A percentile compares a stretch with the other conserved stretches of the same genome.
These are phyloP conservation scores for Salix exigua DNA, from an alignment of 345 rosid species.

Conservation along the genomic window DNA sequence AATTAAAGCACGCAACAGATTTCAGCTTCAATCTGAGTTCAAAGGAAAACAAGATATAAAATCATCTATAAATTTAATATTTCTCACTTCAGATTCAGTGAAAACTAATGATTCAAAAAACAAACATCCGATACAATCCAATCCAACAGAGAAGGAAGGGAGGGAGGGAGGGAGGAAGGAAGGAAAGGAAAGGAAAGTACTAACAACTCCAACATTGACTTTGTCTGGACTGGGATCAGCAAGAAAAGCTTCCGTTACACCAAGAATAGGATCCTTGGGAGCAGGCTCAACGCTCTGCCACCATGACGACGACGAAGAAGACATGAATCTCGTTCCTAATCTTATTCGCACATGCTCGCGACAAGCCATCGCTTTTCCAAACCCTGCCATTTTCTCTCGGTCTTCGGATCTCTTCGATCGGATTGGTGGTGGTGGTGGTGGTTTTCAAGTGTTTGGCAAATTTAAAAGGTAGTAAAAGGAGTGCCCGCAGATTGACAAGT, in stretches of 20 bases:
- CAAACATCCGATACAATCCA: not conserved
- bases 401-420: no score
- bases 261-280: conserved; percentile 89
- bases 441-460: no score
- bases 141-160: not conserved
- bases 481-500: no score
- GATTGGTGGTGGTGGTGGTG: no score
- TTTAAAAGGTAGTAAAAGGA: no score
- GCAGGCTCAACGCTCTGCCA: conserved; percentile 91
- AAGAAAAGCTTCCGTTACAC: conserved; percentile 93
- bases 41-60: no score
- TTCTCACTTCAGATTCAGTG: no score
- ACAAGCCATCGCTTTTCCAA: conserved; percentile 28
- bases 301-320: conserved; percentile 44
- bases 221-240: conserved; percentile 80
- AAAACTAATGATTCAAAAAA: not conserved
- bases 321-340: conserved; percentile 53
- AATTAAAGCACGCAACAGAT: no score
- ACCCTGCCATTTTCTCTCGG: conserved; percentile 15
- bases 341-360: conserved; percentile 19
- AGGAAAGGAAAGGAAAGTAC: conserved; percentile 19
- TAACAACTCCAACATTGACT: conserved; percentile 94
- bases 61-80: no score
- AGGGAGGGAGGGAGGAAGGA: conserved; percentile 3
- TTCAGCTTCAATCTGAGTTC: not conserved